phyloP scores from a whole-genome alignment of 768 basidiomycete genomes.

The Aureoboletus auriporus region DNA sequence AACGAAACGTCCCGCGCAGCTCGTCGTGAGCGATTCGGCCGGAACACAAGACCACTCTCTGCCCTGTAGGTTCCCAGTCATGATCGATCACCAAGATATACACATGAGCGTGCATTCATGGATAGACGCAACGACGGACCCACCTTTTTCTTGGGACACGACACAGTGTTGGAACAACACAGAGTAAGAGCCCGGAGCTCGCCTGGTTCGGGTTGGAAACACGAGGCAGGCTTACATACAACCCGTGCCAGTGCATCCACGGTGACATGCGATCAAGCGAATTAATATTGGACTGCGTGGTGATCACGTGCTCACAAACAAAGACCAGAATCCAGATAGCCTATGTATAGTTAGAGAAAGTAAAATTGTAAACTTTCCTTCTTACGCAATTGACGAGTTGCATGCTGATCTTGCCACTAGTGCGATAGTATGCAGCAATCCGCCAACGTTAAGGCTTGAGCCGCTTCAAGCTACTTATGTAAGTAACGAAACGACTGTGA shows the following conservation, averaged over 20 bases:
- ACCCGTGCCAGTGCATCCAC: constrained; percentile 6
- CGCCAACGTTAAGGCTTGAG: too few species aligned
- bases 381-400: neutral
- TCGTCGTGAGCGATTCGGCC: constrained; percentile 16
- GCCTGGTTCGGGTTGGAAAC: constrained; percentile 23
- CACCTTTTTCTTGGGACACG: constrained; percentile 24
- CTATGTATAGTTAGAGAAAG: neutral
- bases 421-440: too few species aligned
- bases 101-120: neutral
- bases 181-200: constrained; percentile 20
- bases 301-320: too few species aligned
- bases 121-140: constrained; percentile 4
- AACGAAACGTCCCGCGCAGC: constrained; percentile 27
- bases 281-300: too few species aligned
- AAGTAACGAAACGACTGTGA: neutral
- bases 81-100: neutral
- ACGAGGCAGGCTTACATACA: constrained; percentile 31
- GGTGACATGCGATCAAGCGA: neutral
- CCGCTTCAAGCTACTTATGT: too few species aligned
- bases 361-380: neutral
- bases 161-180: constrained; percentile 19
- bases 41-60: constrained; percentile 1
- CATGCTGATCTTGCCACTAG: neutral
- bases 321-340: neutral
- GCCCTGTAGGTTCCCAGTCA: neutral